phyloP scores from a whole-genome alignment of 2,329 filamentous ascomycete genomes.

The Colletotrichum kahawae region DNA sequence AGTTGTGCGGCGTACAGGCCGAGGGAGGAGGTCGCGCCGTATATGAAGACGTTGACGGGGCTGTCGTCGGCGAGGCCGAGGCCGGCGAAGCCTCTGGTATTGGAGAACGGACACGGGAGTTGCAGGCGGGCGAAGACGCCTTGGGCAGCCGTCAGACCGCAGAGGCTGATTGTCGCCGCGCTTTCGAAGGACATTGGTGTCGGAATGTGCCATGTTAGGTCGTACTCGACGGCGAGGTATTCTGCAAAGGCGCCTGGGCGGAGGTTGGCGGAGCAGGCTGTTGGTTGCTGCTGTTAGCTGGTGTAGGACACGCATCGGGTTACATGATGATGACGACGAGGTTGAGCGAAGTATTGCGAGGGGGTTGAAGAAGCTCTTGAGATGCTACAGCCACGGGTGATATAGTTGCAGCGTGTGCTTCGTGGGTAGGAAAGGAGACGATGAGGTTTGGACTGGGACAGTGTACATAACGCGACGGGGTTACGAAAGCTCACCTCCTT shows the following conservation, averaged over 20 bases:
- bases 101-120: conserved; percentile 35
- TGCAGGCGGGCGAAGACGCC: conserved; percentile 41
- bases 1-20: conserved; percentile 38
- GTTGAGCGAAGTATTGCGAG: neutral
- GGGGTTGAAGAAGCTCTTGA: neutral
- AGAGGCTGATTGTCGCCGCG: conserved; percentile 45
- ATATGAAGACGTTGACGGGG: conserved; percentile 30
- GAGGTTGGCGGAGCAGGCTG: conserved; percentile 43
- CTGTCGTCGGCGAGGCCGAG: neutral
- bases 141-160: conserved; percentile 48
- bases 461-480: neutral
- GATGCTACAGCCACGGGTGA: neutral
- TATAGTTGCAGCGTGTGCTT: neutral
- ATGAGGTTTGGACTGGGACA: too few species aligned
- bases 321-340: neutral
- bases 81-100: neutral
- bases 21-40: conserved; percentile 37
- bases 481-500: conserved; percentile 35
- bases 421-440: too few species aligned
- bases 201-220: conserved; percentile 43
- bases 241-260: conserved; percentile 51
- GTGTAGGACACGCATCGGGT: neutral
- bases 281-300: neutral
- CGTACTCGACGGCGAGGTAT: conserved; percentile 36
- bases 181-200: conserved; percentile 34